Base-by-base conservation (phyloP, 495 filamentous ascomycete genomes). In the Entonaema liquescens region DNA sequence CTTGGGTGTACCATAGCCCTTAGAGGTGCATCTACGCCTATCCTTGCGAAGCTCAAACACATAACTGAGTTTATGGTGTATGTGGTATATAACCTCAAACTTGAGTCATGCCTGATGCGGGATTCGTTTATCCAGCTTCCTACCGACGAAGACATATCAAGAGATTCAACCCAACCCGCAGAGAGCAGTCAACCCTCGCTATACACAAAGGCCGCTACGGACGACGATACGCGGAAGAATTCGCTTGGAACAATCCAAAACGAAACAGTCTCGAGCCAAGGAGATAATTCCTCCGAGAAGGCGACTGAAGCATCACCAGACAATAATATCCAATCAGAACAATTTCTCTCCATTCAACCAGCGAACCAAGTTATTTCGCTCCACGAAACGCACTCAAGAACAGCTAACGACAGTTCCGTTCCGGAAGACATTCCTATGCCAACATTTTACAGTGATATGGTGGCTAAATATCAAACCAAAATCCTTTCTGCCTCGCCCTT, bases 51-150 rank as follows among this genome's bases (percentile, higher is more conserved):
- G 65, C 89, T 99, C 77, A 99, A 99, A 76, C 88, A 88, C 49
- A 96, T 99, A 73, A 96, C 95, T 2, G 96, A 99, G 77, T 97
- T 99, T 74, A 97, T 99, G 94, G 89, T 95, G 61, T 99, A 98
- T 75, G 96, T 99, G 25, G 93, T 98, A 15, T 98, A 99, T 79
- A 99, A 97, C 71, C 85, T 98, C 21, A 97, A 95, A 76, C 86
- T 99, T 7, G 96, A 99, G 79, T 97, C 96, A 1, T 97, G 90
- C 74, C 79, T 99, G 52, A 95, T 99, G 92, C 88, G 94, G 56
- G 96, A 99, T 80, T 94, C 97, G 71, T 97, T 93, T 77, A 92
- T 96, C 25, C 85, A 94, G 62, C 90, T 98, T 52, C 94, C 96
- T 12, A 87, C 90, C 2, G 83, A 88, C 5, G 80, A 88, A 19